A percentile compares a stretch with the other conserved stretches of the same genome.
phyloP scores from a whole-genome alignment of 495 filamentous ascomycete genomes.

The Poronia punctata region DNA sequence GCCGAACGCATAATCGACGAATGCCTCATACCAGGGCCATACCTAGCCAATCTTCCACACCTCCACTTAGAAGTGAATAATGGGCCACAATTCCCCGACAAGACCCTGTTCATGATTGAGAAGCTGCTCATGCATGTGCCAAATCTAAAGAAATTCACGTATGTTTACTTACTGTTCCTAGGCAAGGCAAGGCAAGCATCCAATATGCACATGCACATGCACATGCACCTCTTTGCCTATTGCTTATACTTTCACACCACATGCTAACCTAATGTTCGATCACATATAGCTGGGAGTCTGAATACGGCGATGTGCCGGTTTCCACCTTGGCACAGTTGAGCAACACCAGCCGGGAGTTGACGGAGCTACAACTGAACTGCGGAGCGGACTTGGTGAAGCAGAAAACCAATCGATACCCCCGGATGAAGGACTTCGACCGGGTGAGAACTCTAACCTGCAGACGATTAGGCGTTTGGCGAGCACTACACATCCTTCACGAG shows the following conservation, averaged over 20 bases:
- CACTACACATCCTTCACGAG: background rate
- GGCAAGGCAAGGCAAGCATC: no score
- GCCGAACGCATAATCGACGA: background rate
- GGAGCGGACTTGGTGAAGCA: background rate
- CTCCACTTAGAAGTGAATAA: background rate
- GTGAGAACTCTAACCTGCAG: background rate
- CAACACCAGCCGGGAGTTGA: background rate
- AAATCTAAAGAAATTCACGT: constrained; percentile 3
- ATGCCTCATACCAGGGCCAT: constrained; percentile 3
- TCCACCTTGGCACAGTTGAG: constrained; percentile 1
- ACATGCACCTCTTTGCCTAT: no score
- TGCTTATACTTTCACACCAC: no score
- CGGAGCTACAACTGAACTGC: constrained; percentile 3
- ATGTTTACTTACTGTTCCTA: no score
- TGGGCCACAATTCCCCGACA: background rate
- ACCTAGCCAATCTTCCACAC: constrained; percentile 1
- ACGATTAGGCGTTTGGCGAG: background rate
- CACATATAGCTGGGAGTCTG: constrained; percentile 6
- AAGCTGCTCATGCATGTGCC: background rate
- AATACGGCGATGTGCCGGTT: constrained; percentile 1
- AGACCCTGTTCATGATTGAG: background rate
- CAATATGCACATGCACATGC: no score
- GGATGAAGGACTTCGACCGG: background rate
- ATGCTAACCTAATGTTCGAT: no score
- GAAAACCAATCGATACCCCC: no score